These are phyloP conservation scores for Rosa rugosa DNA, from an alignment of 306 rosid genomes.

Conservation along the genomic window DNA sequence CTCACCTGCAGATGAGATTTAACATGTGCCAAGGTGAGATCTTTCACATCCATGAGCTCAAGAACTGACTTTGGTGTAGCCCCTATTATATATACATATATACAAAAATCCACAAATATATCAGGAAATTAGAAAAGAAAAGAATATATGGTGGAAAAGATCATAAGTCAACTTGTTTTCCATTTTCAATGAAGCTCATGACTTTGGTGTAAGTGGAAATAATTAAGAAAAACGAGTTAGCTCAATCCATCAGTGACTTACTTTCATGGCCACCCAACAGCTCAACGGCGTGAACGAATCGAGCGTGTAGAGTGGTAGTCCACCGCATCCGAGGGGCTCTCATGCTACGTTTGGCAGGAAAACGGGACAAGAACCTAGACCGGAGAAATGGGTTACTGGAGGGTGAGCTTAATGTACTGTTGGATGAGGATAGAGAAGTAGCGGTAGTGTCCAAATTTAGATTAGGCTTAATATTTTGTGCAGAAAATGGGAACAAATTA, in stretches of 20 bases:
- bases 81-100: conserved; percentile 40
- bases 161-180: conserved; percentile 19
- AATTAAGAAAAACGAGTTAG: background rate
- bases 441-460: conserved; percentile 30
- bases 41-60: conserved; percentile 99
- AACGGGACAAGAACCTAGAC: conserved; percentile 78
- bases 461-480: conserved; percentile 25
- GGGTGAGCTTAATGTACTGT: conserved; percentile 7
- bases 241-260: conserved; percentile 28
- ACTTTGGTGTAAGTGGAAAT: conserved; percentile 13
- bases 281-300: conserved; percentile 96
- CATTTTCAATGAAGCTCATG: conserved; percentile 8
- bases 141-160: conserved; percentile 2
- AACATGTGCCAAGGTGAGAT: conserved; percentile 98
- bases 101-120: conserved; percentile 1
- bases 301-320: conserved; percentile 95
- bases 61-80: conserved; percentile 99
- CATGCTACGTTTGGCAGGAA: conserved; percentile 90
- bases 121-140: background rate
- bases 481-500: conserved; percentile 48
- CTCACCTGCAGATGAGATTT: conserved; percentile 96
- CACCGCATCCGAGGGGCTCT: conserved; percentile 99
- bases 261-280: conserved; percentile 99
- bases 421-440: conserved; percentile 24
- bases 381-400: conserved; percentile 39